Conservation (phyloP, 768 basidiomycete species). For the Pisolithus marmoratus region DNA sequence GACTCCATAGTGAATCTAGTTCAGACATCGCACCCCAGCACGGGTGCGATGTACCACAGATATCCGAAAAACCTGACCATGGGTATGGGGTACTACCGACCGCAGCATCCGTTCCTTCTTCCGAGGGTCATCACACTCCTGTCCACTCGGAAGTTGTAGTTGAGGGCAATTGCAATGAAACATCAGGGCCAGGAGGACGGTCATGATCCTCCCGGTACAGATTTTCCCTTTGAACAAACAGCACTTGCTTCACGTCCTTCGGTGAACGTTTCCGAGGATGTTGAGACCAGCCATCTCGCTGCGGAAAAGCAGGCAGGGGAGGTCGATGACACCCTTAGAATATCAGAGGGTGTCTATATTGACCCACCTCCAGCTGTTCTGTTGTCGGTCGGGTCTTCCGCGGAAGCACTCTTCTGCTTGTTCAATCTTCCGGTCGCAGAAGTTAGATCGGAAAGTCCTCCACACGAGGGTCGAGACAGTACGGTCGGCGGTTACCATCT, state of each 20-base stretch:
- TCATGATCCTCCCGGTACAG: conserved; percentile 1
- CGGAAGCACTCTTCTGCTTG: conserved; percentile 39
- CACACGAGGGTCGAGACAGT: conserved; percentile 10
- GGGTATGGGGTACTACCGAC: neutral
- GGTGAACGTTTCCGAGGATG: conserved; percentile 9
- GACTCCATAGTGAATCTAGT: neutral
- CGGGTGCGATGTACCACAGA: too few species aligned
- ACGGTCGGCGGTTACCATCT: conserved; percentile 28
- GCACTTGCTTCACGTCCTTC: conserved; percentile 3
- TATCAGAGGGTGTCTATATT: conserved; percentile 64
- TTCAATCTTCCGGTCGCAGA: conserved; percentile 48
- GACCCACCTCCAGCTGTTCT: conserved; percentile 71
- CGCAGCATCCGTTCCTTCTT: conserved; percentile 1
- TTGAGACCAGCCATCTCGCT: too few species aligned
- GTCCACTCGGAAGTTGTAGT: too few species aligned
- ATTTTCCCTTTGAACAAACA: conserved; percentile 7
- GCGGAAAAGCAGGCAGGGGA: conserved; percentile 8
- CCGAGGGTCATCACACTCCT: conserved; percentile 5
- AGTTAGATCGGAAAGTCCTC: conserved; percentile 20
- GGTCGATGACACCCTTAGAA: conserved; percentile 45
- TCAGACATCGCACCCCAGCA: neutral
- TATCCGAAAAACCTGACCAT: neutral
- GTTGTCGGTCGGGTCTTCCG: conserved; percentile 37
- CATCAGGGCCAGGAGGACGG: conserved; percentile 3
- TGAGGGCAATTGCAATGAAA: neutral